Base-by-base conservation (phyloP, 108 stramenopile species). In the Cylindrotheca closterium region DNA sequence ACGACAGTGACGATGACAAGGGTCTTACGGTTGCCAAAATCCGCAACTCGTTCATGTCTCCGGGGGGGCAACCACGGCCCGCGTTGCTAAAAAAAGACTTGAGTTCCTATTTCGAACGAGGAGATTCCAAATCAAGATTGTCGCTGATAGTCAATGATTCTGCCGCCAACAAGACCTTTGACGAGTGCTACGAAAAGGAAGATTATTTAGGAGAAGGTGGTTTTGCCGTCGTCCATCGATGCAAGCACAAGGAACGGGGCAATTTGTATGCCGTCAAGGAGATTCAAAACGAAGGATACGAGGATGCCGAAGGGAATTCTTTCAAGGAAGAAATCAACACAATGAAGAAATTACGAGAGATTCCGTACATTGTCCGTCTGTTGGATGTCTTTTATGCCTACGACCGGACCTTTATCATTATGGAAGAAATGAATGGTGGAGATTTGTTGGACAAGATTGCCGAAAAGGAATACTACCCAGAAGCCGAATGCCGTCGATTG, bases 391-490 rank as follows among this genome's bases (percentile, higher is more conserved):
- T 84, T 63, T 55, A 82, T 23, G 85, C 78, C 32, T 47, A 49
- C 22, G 47, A 58, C 12, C 30, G 51, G 29, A 77, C 72, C 32
- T 87, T 83, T 68, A 59, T 90, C 46, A 79, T 91, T 50, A 77
- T 89, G 55, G 92, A 93, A 78, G 57, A 76, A 24, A 79, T 81
- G 71, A 65, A 53, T 24, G 94, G 94, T 22, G 94, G 94, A 17
- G 94, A 95, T 75, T 74, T 95, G 26, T 86, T 95, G 45, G 88
- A 85, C 62, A 78, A 78, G 10, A 85, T 95, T 55, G 81, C 74
- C 10, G 64, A 74, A 17, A 84, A 82, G 72, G 77, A 71, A 31
- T 58, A 26, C 33, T 93, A 88, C 67, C 70, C 33, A 23, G 94
- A 95, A 71, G 55, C 33, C 30, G 87, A 95, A 34, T 86, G 89